phyloP scores from a whole-genome alignment of 192 early-diverging fungal genomes.

The Rhizoclosmatium sp. region DNA sequence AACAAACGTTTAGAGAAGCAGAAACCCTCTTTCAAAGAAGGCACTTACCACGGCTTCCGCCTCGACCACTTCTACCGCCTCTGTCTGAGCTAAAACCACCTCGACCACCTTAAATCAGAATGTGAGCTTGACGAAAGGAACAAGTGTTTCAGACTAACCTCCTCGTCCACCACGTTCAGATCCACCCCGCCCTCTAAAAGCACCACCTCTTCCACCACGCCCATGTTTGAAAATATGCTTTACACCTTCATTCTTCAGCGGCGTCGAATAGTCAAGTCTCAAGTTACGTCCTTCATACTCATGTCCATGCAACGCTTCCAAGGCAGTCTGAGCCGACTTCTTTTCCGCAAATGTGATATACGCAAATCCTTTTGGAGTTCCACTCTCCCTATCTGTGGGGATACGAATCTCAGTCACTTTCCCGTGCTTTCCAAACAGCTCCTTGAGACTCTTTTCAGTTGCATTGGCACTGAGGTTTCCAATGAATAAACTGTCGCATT shows the following conservation, averaged over 20 bases:
- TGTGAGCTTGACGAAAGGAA: neutral
- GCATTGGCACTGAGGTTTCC: constrained; percentile 77
- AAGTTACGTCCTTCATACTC: constrained; percentile 83
- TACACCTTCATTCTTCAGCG: constrained; percentile 44
- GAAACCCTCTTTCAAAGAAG: neutral
- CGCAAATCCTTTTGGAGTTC: constrained; percentile 72
- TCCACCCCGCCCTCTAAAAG: constrained; percentile 50
- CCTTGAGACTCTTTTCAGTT: constrained; percentile 69
- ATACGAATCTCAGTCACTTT: constrained; percentile 61
- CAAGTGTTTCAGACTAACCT: neutral
- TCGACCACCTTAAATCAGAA: constrained; percentile 16
- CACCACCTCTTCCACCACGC: constrained; percentile 56
- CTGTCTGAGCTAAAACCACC: constrained; percentile 48
- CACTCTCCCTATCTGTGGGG: constrained; percentile 78
- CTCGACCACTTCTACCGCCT: constrained; percentile 55
- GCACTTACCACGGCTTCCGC: neutral
- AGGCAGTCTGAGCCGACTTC: constrained; percentile 59
- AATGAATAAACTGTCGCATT: constrained; percentile 78
- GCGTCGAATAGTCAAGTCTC: constrained; percentile 84
- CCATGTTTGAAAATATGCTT: constrained; percentile 47
- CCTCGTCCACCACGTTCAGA: constrained; percentile 58
- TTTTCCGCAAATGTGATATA: constrained; percentile 57
- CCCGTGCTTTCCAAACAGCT: constrained; percentile 66
- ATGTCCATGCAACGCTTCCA: constrained; percentile 77
- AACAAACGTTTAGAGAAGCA: neutral